Percentiles rank a stretch among this genome's conserved stretches.
Conservation (phyloP, 2,329 filamentous ascomycete genomes). For the Fusarium tuaranense region DNA sequence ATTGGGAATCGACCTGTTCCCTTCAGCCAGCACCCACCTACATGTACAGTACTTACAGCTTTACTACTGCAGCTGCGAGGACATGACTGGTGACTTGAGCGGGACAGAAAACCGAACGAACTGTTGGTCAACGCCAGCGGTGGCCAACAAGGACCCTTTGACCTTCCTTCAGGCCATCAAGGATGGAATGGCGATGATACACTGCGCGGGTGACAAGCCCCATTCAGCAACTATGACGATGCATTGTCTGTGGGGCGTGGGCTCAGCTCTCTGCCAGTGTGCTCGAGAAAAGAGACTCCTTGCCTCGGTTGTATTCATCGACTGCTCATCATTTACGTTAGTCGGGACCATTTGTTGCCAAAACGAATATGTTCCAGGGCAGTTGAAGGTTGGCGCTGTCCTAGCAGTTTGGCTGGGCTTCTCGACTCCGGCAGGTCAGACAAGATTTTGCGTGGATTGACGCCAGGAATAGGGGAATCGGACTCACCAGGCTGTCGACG, state of each 20-base stretch:
- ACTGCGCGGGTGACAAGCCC: background rate
- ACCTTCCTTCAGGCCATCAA: background rate
- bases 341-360: background rate
- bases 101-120: background rate
- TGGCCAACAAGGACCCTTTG: background rate
- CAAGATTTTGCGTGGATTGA: background rate
- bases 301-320: background rate
- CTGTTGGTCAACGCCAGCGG: constrained; percentile 5
- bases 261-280: constrained; percentile 19
- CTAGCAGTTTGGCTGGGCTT: background rate
- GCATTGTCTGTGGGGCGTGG: constrained; percentile 12
- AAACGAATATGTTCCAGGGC: background rate
- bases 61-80: constrained; percentile 1
- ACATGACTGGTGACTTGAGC: constrained; percentile 13
- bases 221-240: constrained; percentile 9
- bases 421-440: constrained; percentile 2
- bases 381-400: background rate
- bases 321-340: background rate
- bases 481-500: background rate
- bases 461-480: background rate
- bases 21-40: constrained; percentile 1
- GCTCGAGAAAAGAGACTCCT: background rate
- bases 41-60: background rate
- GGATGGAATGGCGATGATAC: constrained; percentile 8
- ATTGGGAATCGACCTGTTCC: constrained; percentile 9